phyloP scores from a whole-genome alignment of 768 basidiomycete genomes.

The Strobilomyces confusus region DNA sequence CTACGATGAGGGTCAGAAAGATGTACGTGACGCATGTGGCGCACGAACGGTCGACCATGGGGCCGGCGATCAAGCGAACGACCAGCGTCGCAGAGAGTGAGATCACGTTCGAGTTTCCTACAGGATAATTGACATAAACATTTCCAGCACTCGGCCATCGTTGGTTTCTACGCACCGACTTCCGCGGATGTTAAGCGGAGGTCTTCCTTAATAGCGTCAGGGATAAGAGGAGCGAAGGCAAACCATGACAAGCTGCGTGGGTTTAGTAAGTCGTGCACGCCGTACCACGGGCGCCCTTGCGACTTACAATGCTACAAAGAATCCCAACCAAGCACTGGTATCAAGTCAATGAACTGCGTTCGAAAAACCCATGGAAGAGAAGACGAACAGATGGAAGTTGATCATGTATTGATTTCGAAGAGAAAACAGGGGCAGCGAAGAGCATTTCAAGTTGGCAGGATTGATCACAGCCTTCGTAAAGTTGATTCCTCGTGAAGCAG shows the following conservation, averaged over 20 bases:
- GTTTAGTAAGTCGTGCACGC: not conserved
- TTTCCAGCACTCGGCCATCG: not conserved
- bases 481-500: not conserved
- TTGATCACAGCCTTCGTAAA: conserved; percentile 6
- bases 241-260: conserved; percentile 43
- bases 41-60: conserved; percentile 39
- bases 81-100: conserved; percentile 46
- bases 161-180: conserved; percentile 31
- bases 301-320: conserved; percentile 7
- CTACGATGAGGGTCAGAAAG: not conserved
- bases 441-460: conserved; percentile 4
- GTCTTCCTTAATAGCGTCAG: conserved; percentile 51
- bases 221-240: conserved; percentile 56
- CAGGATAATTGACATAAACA: not conserved
- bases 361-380: not conserved
- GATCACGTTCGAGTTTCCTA: conserved; percentile 47
- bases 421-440: not conserved
- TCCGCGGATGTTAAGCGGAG: conserved; percentile 44
- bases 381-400: conserved; percentile 7
- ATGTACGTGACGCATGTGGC: not conserved
- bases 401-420: conserved; percentile 2
- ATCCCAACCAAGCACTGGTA: conserved; percentile 1
- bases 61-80: conserved; percentile 49
- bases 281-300: not conserved
- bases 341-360: not conserved